phyloP scores from a whole-genome alignment of 257 asterid genomes.

The Capsicum chinense region DNA sequence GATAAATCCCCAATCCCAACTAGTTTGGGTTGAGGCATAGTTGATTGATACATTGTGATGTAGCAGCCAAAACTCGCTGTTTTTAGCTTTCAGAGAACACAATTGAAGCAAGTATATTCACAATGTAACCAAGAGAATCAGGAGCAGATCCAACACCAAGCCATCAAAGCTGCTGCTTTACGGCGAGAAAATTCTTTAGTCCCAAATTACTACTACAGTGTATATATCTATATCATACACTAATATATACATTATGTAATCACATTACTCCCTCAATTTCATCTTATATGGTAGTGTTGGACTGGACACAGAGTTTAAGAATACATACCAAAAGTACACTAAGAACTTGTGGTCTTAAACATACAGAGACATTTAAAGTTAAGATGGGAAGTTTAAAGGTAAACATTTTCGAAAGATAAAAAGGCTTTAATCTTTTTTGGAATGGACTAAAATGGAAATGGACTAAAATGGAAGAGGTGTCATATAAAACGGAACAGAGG shows the following conservation, averaged over 20 bases:
- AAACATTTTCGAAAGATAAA: background rate
- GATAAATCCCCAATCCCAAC: slow-evolving; percentile 6
- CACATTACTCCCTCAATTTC: background rate
- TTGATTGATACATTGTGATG: background rate
- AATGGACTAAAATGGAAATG: too few species aligned
- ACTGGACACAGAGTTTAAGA: background rate
- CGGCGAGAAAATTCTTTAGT: background rate
- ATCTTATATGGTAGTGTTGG: background rate
- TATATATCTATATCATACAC: background rate
- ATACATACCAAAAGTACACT: background rate
- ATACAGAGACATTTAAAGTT: background rate
- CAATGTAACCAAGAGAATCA: too few species aligned
- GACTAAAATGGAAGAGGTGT: background rate
- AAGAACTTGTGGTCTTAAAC: background rate
- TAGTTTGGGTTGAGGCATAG: slow-evolving; percentile 23
- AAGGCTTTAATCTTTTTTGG: background rate
- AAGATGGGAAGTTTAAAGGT: background rate
- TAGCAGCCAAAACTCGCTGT: too few species aligned
- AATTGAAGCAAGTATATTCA: too few species aligned
- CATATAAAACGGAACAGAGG: background rate
- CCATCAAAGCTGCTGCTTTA: slow-evolving; percentile 17
- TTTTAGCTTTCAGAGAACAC: too few species aligned
- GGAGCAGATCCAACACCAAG: too few species aligned
- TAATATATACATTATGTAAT: background rate
- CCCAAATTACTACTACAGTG: background rate